Conservation (phyloP, 2,329 filamentous ascomycete genomes). For the Daldinia sp. region DNA sequence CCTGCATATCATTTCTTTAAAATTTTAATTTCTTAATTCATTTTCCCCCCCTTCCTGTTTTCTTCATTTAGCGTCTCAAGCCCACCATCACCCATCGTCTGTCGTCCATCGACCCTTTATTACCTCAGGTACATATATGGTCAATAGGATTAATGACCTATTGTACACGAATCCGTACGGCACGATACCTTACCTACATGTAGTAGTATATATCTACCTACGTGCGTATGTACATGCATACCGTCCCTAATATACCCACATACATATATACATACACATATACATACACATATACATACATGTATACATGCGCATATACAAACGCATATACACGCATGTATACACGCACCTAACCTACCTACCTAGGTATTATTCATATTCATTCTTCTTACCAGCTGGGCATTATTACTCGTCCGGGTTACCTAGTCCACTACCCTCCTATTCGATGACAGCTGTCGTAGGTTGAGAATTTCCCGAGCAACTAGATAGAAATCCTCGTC, state of each 20-base stretch:
- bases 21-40: not conserved
- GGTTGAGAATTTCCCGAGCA: not conserved
- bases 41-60: not conserved
- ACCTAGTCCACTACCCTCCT: slow-evolving; percentile 7
- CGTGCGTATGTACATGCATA: too few species aligned
- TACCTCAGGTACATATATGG: not conserved
- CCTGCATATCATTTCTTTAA: slow-evolving; percentile 16
- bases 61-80: slow-evolving; percentile 25
- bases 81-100: slow-evolving; percentile 3
- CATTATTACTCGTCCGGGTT: not conserved
- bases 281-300: not conserved
- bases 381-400: too few species aligned
- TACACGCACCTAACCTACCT: too few species aligned
- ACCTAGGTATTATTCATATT: not conserved
- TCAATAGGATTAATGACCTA: not conserved
- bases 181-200: too few species aligned
- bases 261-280: not conserved
- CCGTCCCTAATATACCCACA: not conserved
- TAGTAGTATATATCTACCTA: too few species aligned
- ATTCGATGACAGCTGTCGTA: not conserved
- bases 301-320: not conserved
- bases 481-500: not conserved
- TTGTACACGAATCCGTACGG: not conserved
- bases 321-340: not conserved
- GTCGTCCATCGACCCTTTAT: slow-evolving; percentile 1